Conservation (phyloP, 148 eudicot species). For the Diospyros lotus region DNA sequence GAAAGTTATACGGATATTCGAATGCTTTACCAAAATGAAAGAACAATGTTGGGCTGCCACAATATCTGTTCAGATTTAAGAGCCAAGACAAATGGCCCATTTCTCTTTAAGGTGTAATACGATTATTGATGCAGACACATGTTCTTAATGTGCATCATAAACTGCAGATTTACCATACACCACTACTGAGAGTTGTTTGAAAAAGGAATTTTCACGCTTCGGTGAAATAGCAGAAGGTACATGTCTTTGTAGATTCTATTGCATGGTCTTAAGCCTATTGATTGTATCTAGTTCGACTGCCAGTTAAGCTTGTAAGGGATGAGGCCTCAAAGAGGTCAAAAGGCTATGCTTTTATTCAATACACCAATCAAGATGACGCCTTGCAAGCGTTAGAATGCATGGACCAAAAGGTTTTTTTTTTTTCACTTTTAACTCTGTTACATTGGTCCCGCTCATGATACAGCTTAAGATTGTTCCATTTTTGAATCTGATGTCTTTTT, state of each 20-base stretch:
- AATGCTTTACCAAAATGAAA: too few species aligned
- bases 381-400: slow-evolving; percentile 43
- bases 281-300: slow-evolving; percentile 3
- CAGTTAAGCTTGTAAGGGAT: slow-evolving; percentile 35
- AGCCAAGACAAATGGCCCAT: not conserved
- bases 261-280: not conserved
- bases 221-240: slow-evolving; percentile 46
- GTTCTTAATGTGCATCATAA: not conserved
- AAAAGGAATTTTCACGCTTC: slow-evolving; percentile 36
- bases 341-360: slow-evolving; percentile 48
- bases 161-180: slow-evolving; percentile 35
- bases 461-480: not conserved
- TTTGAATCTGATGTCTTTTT: not conserved
- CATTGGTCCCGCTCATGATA: not conserved
- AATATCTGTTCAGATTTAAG: not conserved
- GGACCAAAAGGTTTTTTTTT: slow-evolving; percentile 34
- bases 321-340: slow-evolving; percentile 35
- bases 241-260: not conserved
- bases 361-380: slow-evolving; percentile 41
- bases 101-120: not conserved
- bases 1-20: too few species aligned
- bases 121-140: not conserved
- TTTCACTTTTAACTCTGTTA: not conserved
- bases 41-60: not conserved
- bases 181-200: slow-evolving; percentile 27